These are phyloP conservation scores for bread wheat (Triticum aestivum) DNA, from an alignment of 176 grass and related monocot species.

Conservation along the genomic window IWGSC_CS_RefSeq_v2.1 NC_057805.1:16783193-16783692, in stretches of 20 bases:
- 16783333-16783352: slow-evolving; percentile 52
- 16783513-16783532: slow-evolving; percentile 94
- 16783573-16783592: slow-evolving; percentile 71
- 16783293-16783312: neutral
- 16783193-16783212: neutral
- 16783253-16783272: neutral
- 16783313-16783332: slow-evolving; percentile 60
- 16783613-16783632: slow-evolving; percentile 22
- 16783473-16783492: slow-evolving; percentile 51
- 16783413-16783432: slow-evolving; percentile 45
- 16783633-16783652: neutral
- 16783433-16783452: slow-evolving; percentile 29
- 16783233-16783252: neutral
- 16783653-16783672: slow-evolving; percentile 6
- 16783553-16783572: slow-evolving; percentile 99
- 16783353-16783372: slow-evolving; percentile 81
- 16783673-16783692: neutral
- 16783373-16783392: slow-evolving; percentile 87
- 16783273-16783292: neutral
- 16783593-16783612: slow-evolving; percentile 29
- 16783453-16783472: slow-evolving; percentile 32
- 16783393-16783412: slow-evolving; percentile 95
- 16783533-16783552: slow-evolving; percentile 99
- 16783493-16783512: slow-evolving; percentile 69
- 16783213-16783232: neutral